Evolutionary conservation across 441 rosid genomes (phyloP).

Genomic region (Pelargonium myrrhifolium): DNA sequence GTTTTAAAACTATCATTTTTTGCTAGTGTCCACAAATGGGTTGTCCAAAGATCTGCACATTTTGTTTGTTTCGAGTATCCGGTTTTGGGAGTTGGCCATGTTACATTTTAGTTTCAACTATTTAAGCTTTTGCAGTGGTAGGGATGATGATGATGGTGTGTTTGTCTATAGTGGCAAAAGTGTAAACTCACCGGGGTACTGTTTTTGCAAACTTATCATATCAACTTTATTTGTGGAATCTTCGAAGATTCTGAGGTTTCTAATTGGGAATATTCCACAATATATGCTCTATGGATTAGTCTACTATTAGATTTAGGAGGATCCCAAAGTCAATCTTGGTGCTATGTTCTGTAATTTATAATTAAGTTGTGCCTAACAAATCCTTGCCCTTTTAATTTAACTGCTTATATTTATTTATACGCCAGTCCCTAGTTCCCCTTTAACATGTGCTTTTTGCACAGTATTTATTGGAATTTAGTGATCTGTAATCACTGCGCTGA

Average conservation of each 20-base stretch:
- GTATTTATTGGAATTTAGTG: background rate
- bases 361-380: background rate
- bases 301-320: constrained; percentile 13
- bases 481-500: background rate
- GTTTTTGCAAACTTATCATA: too few species aligned
- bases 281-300: constrained; percentile 36
- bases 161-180: constrained; percentile 14
- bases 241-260: background rate
- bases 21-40: background rate
- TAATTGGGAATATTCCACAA: constrained; percentile 50
- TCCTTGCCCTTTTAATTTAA: background rate
- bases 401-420: background rate
- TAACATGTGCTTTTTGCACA: background rate
- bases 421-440: background rate
- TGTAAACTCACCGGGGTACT: too few species aligned
- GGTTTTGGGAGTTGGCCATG: too few species aligned
- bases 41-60: background rate
- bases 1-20: background rate
- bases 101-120: too few species aligned
- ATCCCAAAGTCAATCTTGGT: constrained; percentile 32
- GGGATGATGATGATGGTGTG: constrained; percentile 11
- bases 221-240: too few species aligned
- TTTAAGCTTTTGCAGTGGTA: constrained; percentile 11
- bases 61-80: constrained; percentile 7
- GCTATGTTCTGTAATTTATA: constrained; percentile 23